Percentiles rank a stretch among this genome's conserved stretches.
Conservation (phyloP, 768 basidiomycete genomes). For the Rhizopogon rudus region DNA sequence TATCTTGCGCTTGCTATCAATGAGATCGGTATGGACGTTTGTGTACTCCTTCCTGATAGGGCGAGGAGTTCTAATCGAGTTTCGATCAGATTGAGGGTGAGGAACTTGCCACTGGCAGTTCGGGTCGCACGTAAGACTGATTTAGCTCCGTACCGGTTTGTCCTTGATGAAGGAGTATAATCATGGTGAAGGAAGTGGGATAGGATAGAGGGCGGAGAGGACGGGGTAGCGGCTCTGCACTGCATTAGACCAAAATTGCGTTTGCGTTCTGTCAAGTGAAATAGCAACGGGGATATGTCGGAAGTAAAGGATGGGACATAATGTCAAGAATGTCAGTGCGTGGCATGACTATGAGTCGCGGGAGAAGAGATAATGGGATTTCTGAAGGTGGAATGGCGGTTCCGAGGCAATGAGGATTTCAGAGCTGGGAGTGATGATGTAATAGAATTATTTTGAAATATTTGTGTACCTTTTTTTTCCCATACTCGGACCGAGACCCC, state of each 20-base stretch:
- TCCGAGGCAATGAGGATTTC: background rate
- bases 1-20: background rate
- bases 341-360: background rate
- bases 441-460: background rate
- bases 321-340: background rate
- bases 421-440: background rate
- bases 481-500: slow-evolving; percentile 30
- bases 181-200: background rate
- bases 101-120: background rate
- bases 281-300: background rate
- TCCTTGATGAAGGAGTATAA: background rate
- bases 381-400: background rate
- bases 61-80: background rate
- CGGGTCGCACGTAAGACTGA: slow-evolving; percentile 1
- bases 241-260: too few species aligned
- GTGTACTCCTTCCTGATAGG: background rate
- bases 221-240: background rate
- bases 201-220: too few species aligned
- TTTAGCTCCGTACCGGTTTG: background rate
- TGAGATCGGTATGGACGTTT: background rate
- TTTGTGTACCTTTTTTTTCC: slow-evolving; percentile 9
- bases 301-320: background rate
- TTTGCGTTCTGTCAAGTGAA: slow-evolving; percentile 1
- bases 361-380: background rate
- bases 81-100: slow-evolving; percentile 3